Evolutionary conservation across 257 asterid species (phyloP).

Genomic region (Solanum lignicaule): DNA sequence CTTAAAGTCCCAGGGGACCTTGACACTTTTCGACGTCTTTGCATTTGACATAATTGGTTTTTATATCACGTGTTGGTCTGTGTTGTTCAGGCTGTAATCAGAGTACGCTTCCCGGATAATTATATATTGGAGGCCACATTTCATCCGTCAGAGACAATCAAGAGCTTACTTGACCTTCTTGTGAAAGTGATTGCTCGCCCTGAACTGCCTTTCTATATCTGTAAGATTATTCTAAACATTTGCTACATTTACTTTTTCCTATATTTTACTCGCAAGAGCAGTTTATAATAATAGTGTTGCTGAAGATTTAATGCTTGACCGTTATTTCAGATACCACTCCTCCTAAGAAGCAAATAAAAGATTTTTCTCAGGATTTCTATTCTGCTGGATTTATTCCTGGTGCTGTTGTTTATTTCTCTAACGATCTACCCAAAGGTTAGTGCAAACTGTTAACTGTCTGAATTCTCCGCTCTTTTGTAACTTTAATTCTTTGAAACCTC

Average conservation of each 20-base stretch:
- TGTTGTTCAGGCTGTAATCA: slow-evolving; percentile 56
- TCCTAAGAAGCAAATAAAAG: slow-evolving; percentile 79
- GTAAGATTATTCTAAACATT: slow-evolving; percentile 27
- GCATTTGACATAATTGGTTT: neutral
- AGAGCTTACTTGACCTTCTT: slow-evolving; percentile 68
- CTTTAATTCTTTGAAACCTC: neutral
- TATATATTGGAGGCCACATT: slow-evolving; percentile 72
- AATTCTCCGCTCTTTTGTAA: neutral
- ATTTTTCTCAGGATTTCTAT: slow-evolving; percentile 60
- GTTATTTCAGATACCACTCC: slow-evolving; percentile 73
- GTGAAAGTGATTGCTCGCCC: slow-evolving; percentile 53
- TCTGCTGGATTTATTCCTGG: slow-evolving; percentile 92
- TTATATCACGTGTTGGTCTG: neutral
- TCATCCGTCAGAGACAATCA: slow-evolving; percentile 82
- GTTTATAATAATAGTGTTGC: neutral
- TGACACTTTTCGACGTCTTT: neutral
- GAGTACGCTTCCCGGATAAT: slow-evolving; percentile 93
- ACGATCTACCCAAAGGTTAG: slow-evolving; percentile 57
- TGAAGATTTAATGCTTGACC: neutral
- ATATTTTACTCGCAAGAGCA: neutral
- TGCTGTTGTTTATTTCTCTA: slow-evolving; percentile 81
- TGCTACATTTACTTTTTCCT: neutral
- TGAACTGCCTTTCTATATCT: slow-evolving; percentile 68
- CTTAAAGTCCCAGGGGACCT: neutral
- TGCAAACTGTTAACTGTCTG: neutral